Base-by-base conservation (phyloP, 192 early-diverging fungal genomes). In the Coemansia sp. region DNA sequence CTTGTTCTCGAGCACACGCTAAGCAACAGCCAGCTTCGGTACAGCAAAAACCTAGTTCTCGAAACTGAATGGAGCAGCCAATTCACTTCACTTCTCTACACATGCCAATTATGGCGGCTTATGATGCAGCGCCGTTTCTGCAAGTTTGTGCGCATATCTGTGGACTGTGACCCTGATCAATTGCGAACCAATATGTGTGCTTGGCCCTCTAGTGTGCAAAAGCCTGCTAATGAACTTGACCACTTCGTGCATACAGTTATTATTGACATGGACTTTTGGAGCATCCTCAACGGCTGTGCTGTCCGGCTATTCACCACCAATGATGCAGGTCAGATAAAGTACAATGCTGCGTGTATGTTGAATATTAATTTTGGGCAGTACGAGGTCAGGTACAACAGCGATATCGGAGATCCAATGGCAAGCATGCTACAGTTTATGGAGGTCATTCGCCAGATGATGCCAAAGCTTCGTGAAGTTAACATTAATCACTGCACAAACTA, bases 201-300 rank as follows among this genome's bases (percentile, higher is more conserved):
- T 16, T 61, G 49, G 59, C 59, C 59, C 10, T 29, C 48, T 0
- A 21, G 2, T 14, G 29, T 60, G 11, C 21, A 14, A 27, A n/a
- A 27, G 5, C 58, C 58, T 9, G 28, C 6, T 33, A 51, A 21
- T 7, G 49, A 53, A 19, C 28, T 40, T 12, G 12, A 19, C 9
- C 14, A 38, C 19, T 6, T 53, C n/a, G 59, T 61, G 12, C 48
- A 23, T 10, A 19, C 3, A 0, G 42, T 53, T 6, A 19, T 27
- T 19, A 5, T 65, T 6, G 55, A 56, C 1, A 25, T 65, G 9
- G 62, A 65, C 18, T 57, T 57, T 30, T 57, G 22, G 38, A 65
- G 62, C 21, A 52, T 65, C 3, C 16, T 65, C 18, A 57, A 44
- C 19, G 55, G 62, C 21, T 24, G 55, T 16, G 35, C 55, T 2